phyloP scores from a whole-genome alignment of 2,329 filamentous ascomycete species.

The Clonostachys rhizophaga region DNA sequence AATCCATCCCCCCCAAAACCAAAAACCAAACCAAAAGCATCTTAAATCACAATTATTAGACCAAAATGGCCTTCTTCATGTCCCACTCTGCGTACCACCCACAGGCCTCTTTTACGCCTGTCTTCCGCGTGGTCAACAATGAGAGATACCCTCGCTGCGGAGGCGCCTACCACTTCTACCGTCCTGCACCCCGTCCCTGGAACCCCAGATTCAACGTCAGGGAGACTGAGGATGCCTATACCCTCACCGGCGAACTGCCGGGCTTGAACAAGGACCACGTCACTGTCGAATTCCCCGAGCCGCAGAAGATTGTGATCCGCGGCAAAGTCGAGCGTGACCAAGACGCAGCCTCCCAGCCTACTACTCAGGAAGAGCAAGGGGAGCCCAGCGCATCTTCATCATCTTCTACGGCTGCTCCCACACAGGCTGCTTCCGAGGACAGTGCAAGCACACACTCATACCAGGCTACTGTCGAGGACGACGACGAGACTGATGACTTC shows the following conservation, averaged over 20 bases:
- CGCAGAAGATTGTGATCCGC: conserved; percentile 58
- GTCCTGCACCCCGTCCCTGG: conserved; percentile 29
- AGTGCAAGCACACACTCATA: not conserved
- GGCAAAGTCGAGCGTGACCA: conserved; percentile 38
- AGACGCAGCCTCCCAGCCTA: not conserved
- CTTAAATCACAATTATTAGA: no score
- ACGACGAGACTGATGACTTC: not conserved
- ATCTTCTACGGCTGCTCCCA: not conserved
- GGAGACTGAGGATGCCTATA: conserved; percentile 57
- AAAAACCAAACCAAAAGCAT: no score
- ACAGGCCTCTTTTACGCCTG: not conserved
- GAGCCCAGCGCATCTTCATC: not conserved
- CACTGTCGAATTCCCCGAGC: conserved; percentile 64
- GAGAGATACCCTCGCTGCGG: not conserved
- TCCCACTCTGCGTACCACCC: not conserved
- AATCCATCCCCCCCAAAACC: no score
- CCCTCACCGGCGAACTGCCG: conserved; percentile 67
- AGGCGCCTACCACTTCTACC: not conserved
- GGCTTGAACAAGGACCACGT: conserved; percentile 64
- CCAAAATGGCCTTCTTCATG: not conserved
- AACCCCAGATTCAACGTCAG: conserved; percentile 66
- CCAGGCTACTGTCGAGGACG: conserved; percentile 1
- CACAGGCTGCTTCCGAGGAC: not conserved
- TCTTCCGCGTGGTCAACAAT: not conserved
- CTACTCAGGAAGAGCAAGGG: not conserved